Base-by-base conservation (phyloP, 257 asterid genomes). In the Anisodus tanguticus region DNA sequence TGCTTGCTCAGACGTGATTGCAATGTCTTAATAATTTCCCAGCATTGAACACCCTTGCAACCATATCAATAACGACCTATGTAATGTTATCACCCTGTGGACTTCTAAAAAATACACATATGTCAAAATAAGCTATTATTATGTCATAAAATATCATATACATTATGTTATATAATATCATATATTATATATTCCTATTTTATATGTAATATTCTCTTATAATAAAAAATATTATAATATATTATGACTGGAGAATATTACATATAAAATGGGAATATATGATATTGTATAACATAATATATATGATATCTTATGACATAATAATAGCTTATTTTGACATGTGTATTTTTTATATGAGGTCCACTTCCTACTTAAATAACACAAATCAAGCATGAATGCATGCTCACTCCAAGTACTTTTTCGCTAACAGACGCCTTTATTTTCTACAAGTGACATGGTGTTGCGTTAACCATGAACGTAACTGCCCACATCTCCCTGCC, bases 331-430 rank as follows among this genome's bases (percentile, higher is more conserved):
- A 31, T 31, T 31, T 31, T 31, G 35, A 31, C 35, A 31, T 31
- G 2, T 31, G 35, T 31, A 1, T 31, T 31, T 53, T 60, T n/a
- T 68, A 16, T 22, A 76, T 76, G 63, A 51, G 47, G 81, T 26
- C 58, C 62, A 26, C 26, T 76, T 76, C 41, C 63, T 76, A 31
- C 47, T 71, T 39, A 71, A 71, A 51, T 76, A 76, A 13, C 63
- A 76, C 63, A 76, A 76, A 76, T 13, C 45, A 76, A 51, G 62
- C 22, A 51, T 74, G 41, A 72, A 22, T 19, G n/a, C 19, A 74
- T 51, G 47, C 81, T n/a, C 19, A 5, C 60, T 31, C 39, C 80
- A 22, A 74, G 17, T 74, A 45, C 26, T 22, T 49, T 19, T 19
- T 22, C 19, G 80, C 60, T 19, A 10, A 74, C 80, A 74, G 59